phyloP scores from a whole-genome alignment of 495 filamentous ascomycete species.

The Rusavskia elegans region DNA sequence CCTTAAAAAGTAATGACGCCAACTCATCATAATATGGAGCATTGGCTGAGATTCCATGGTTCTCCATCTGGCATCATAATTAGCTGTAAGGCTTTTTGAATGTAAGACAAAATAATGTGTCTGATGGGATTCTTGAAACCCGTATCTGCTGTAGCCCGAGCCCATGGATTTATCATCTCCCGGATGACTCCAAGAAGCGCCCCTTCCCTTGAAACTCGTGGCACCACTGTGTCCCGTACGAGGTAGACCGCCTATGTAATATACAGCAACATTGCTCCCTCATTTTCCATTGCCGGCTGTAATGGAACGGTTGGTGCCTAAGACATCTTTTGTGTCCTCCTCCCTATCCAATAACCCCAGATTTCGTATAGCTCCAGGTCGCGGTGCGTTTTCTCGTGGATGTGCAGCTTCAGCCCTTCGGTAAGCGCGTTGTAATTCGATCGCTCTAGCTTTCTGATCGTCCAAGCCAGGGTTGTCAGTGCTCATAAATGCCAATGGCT shows the following conservation, averaged over 20 bases:
- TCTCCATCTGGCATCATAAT: no score
- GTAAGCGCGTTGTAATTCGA: slow-evolving; percentile 72
- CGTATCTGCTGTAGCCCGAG: no score
- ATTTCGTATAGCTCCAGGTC: slow-evolving; percentile 65
- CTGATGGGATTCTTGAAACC: no score
- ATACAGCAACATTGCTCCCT: neutral
- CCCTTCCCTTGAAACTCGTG: neutral
- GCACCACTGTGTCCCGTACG: neutral
- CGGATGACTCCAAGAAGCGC: neutral
- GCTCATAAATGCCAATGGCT: neutral
- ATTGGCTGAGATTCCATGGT: no score
- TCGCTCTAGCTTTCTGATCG: slow-evolving; percentile 56
- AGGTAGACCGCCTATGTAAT: neutral
- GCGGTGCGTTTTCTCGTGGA: slow-evolving; percentile 58
- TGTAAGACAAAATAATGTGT: no score
- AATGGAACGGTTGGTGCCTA: slow-evolving; percentile 18
- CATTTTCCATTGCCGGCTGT: neutral
- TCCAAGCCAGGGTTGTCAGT: neutral
- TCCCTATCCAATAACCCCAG: slow-evolving; percentile 68
- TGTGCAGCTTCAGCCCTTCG: slow-evolving; percentile 61
- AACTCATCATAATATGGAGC: no score
- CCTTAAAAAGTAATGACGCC: no score
- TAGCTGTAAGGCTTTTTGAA: no score
- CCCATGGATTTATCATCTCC: no score
- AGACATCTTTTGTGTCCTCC: slow-evolving; percentile 55